These are phyloP conservation scores for Coemansia sp. DNA, from an alignment of 192 early-diverging fungal genomes.

Conservation along the genomic window DNA sequence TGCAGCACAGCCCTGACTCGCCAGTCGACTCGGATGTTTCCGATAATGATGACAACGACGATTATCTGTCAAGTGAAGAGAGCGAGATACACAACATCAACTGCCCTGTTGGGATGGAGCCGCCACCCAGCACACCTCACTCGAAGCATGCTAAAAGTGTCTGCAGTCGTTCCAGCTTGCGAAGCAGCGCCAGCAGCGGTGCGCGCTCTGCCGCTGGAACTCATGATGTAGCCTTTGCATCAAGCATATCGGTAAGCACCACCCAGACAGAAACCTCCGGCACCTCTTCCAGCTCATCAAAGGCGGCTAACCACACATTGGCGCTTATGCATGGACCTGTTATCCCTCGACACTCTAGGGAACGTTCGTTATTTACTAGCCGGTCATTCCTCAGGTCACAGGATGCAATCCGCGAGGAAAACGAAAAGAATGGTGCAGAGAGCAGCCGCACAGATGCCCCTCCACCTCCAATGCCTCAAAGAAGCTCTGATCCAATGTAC, in stretches of 20 bases:
- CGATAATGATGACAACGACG: slow-evolving; percentile 13
- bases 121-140: not conserved
- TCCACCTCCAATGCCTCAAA: not conserved
- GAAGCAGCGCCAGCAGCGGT: not conserved
- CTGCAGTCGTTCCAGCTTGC: not conserved
- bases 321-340: slow-evolving; percentile 37
- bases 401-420: slow-evolving; percentile 14
- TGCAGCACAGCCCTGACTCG: slow-evolving; percentile 3
- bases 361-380: slow-evolving; percentile 9
- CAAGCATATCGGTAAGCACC: slow-evolving; percentile 19
- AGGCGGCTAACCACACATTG: slow-evolving; percentile 20
- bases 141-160: not conserved
- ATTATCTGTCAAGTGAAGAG: not conserved
- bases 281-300: slow-evolving; percentile 15
- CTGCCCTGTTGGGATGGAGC: not conserved
- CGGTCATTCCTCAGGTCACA: slow-evolving; percentile 26
- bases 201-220: not conserved
- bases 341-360: slow-evolving; percentile 28
- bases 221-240: not conserved
- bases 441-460: not conserved
- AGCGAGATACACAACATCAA: not conserved
- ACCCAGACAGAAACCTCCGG: slow-evolving; percentile 12
- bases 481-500: slow-evolving; percentile 8
- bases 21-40: slow-evolving; percentile 23
- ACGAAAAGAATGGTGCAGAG: not conserved